Base-by-base conservation (phyloP, 1,284 basidiomycete species). In the Inonotus hispidus region DNA sequence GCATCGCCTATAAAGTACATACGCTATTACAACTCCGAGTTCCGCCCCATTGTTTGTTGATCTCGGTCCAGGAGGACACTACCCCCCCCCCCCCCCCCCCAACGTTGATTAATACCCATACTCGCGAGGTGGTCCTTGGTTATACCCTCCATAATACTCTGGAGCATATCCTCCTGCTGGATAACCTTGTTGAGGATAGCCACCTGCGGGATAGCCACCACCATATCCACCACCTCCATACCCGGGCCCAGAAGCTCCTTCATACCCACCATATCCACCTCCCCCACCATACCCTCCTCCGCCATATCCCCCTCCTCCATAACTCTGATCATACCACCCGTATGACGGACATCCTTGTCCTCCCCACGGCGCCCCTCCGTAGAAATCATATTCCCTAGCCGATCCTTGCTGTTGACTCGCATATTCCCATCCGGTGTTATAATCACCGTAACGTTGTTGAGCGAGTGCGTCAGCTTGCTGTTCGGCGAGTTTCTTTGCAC, bases 391-490 rank as follows among this genome's bases (percentile, higher is more conserved):
- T 29, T 63, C 59, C 39, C 56, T 32, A 25, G 39, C 54, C 7
- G 62, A 59, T 8, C 62, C 62, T 8, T 43, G 49, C 29, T 38
- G 46, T 11, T 35, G 16, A 27, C 39, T 23, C 27, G 58, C 61
- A 49, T 66, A 66, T 43, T 67, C 67, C 61, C 60, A 64, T 11
- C 66, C 67, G 47, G 66, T 62, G 13, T 63, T 63, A 29, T 64
- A 62, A 10, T 57, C 60, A n/a, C 53, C 54, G 56, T 68, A 67
- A 16, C 66, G 61, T 49, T 65, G 60, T 7, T 56, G 41, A 6
- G 65, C 67, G 45, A 67, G 62, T n/a, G 65, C 47, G 54, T 68
- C 64, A 35, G 67, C 67, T 53, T 66, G 63, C 5, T 64, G 60
- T 29, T 60, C 64, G 13, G 66, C 67, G 35, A 64, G 43, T 47